Evolutionary conservation across 306 rosid genomes (phyloP).

Genomic region (Vicia villosa): DNA sequence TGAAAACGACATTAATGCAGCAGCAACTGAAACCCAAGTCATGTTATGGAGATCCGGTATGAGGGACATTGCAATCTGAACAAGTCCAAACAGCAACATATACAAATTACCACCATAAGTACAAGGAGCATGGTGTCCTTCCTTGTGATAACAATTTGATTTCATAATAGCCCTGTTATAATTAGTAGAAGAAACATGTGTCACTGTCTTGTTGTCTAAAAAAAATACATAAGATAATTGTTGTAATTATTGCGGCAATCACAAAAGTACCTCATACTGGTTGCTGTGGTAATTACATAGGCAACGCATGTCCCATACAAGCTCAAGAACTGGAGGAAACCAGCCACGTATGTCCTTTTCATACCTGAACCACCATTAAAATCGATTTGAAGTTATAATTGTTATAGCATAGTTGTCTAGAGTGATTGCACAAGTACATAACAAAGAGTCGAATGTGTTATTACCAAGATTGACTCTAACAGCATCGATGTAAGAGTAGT

Average conservation of each 20-base stretch:
- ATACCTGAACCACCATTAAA: conserved; percentile 45
- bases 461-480: conserved; percentile 63
- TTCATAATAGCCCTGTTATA: conserved; percentile 68
- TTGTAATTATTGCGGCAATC: too few species aligned
- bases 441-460: not conserved
- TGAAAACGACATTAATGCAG: conserved; percentile 76
- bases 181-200: conserved; percentile 1
- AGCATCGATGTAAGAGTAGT: conserved; percentile 63
- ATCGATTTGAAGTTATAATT: not conserved
- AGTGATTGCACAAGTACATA: not conserved
- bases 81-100: conserved; percentile 70
- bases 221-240: not conserved
- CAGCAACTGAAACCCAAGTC: conserved; percentile 75
- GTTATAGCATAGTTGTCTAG: not conserved
- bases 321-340: conserved; percentile 55
- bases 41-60: conserved; percentile 88
- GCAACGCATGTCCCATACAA: conserved; percentile 63
- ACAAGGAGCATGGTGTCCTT: conserved; percentile 77
- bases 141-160: conserved; percentile 70
- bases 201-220: conserved; percentile 6
- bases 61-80: conserved; percentile 74
- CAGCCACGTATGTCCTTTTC: conserved; percentile 52
- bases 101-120: conserved; percentile 46
- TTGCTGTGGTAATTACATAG: conserved; percentile 67
- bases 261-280: conserved; percentile 62